Evolutionary conservation across 2,329 filamentous ascomycete species (phyloP), one percentile per base, ranked within the genome.

Genomic region (Grosmannia clavigera): DNA sequence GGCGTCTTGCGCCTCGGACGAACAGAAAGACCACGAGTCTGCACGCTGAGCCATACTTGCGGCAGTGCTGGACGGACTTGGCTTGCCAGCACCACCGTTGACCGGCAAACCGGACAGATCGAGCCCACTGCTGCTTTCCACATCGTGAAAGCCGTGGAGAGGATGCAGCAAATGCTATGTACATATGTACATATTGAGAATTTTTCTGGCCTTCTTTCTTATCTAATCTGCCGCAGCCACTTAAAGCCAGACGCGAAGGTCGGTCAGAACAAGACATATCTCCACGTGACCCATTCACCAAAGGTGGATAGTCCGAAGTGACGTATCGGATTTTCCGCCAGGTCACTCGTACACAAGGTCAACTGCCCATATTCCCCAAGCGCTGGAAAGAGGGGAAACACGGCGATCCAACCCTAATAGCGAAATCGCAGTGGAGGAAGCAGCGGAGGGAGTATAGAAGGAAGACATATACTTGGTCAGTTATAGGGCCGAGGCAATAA

Each of bases 1-100:
- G 81, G 77, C 59, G 63, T 58, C 27, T 51, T 62, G 5, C 62
- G 53, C 9, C 53, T 60, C 11, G 50, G 60, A 7, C 52, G 58
- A 9, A 52, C 55, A 5, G 60, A 60, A 10, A 62, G 38, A n/a
- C 53, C 60, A 6, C 64, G 62, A 5, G 60, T 62, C 35, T 64
- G 62, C 52, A 16, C 43, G 5, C 14, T 22, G 19, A 29, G 43
- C 56, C 51, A 60, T 57, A 29, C 35, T 25, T 22, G 48, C 5
- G 51, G 9, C n/a, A 33, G 19, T n/a, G 46, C 29, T 16, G 53
- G 50, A 27, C 43, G 40, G 3, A 12, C 12, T 7, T 25, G 38
- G 35, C 25, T 27, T 38, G 3, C 14, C 33, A 1, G 55, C 46
- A 2, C 40, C 10, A 19, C 57, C 16, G 56, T 38, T 31, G 56